Base-by-base conservation (phyloP, 306 rosid species). In the Heteromeles arbutifolia region DNA sequence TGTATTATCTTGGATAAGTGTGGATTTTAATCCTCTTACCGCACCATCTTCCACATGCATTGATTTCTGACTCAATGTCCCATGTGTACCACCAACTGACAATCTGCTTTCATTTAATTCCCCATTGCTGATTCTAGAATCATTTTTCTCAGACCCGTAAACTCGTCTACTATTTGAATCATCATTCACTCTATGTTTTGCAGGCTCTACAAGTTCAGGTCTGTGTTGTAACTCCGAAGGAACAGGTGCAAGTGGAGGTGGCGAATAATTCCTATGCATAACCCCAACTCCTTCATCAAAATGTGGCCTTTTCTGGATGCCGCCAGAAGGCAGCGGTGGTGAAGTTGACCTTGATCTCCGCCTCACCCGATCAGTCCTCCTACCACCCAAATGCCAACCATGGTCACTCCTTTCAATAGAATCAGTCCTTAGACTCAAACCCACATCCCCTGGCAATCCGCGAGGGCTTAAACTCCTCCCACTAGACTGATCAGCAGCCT, bases 401-500 rank as follows among this genome's bases (percentile, higher is more conserved):
- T 83, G 77, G 52, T 84, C 91, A 85, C 86, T 92, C 77, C 88
- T 80, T 77, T 85, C 90, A 75, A 74, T 68, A 34, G 85, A 78
- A 72, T 70, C 81, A 56, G 59, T 69, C 73, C 81, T 85, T 81
- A 71, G 86, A 85, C 73, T 85, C 64, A 74, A 79, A 78, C 70
- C 80, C 65, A 26, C 74, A 76, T 66, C 86, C 54, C 85, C 84
- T 50, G 87, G 74, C 52, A 85, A 52, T 65, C 78, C 81, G 59
- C 68, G 76, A 58, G 97, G 92, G 77, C 91, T 95, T 81, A 74
- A 73, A 43, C 86, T 90, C 86, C 90, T 85, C 79, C 80, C 80
- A 3, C 86, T 72, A 54, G 86, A 48, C 58, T 63, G 88, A 58
- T 78, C 89, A 52, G 54, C 65, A 45, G 82, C 84, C 63, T 92